A percentile compares a stretch with the other conserved stretches of the same genome.
Evolutionary conservation across 371 early-diverging fungal species (phyloP).

Genomic region (Mucor irregularis): DNA sequence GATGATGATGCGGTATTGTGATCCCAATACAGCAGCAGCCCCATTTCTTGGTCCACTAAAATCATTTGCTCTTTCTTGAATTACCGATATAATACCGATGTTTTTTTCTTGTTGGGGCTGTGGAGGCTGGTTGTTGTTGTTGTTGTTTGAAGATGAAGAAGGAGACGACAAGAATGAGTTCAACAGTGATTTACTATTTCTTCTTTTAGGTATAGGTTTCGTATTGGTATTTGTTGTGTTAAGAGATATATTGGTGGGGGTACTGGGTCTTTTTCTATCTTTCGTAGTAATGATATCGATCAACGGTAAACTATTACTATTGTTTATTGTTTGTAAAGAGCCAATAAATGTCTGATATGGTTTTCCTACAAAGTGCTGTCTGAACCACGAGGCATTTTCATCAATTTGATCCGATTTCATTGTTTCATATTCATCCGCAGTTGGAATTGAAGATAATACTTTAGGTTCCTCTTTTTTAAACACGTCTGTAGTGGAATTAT

Average conservation of each 20-base stretch:
- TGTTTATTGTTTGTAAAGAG: neutral
- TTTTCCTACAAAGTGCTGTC: conserved; percentile 47
- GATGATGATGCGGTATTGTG: conserved; percentile 43
- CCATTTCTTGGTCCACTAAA: conserved; percentile 19
- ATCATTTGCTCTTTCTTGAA: conserved; percentile 36
- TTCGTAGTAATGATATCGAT: neutral
- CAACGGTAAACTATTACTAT: neutral
- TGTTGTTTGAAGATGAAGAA: neutral
- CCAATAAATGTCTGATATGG: conserved; percentile 44
- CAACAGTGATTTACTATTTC: neutral
- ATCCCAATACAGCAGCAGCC: conserved; percentile 17
- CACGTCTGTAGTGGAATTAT: conserved; percentile 1
- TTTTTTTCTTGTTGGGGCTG: too few relatives aligned
- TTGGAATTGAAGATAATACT: neutral
- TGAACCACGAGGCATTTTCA: conserved; percentile 41
- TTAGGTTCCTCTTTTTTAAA: conserved; percentile 19
- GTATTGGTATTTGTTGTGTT: too few relatives aligned
- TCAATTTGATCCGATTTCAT: conserved; percentile 35
- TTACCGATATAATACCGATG: conserved; percentile 36
- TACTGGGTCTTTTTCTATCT: too few relatives aligned
- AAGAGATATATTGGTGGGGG: too few relatives aligned
- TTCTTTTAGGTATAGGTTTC: conserved; percentile 1
- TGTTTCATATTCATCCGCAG: conserved; percentile 16
- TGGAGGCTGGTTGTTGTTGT: neutral
- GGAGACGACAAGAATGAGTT: neutral